Percentiles rank a stretch among this genome's conserved stretches.
Evolutionary conservation across 495 filamentous ascomycete species (phyloP).

Genomic region (Aspergillus leporis): DNA sequence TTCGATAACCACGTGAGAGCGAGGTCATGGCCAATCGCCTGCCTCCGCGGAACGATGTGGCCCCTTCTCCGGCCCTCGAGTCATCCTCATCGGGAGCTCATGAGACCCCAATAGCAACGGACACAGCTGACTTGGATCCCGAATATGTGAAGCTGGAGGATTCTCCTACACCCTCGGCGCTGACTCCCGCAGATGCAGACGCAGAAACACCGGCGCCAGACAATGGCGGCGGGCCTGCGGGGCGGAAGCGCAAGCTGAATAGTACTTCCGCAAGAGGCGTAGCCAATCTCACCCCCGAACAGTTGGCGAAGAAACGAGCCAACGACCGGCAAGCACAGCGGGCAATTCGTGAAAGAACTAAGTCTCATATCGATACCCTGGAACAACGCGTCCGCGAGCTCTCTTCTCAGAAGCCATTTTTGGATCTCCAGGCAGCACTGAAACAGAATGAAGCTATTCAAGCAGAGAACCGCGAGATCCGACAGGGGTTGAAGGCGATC

Average conservation of each 20-base stretch:
- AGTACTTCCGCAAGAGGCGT: constrained; percentile 64
- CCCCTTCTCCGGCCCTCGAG: constrained; percentile 31
- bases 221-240: constrained; percentile 25
- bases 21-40: constrained; percentile 45
- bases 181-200: constrained; percentile 33
- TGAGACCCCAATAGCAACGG: constrained; percentile 11
- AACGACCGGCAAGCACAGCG: constrained; percentile 89
- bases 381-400: constrained; percentile 71
- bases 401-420: constrained; percentile 73
- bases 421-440: constrained; percentile 70
- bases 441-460: constrained; percentile 68
- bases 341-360: constrained; percentile 80
- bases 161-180: constrained; percentile 33
- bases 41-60: constrained; percentile 30
- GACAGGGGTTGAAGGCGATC: constrained; percentile 57
- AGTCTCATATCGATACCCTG: constrained; percentile 74
- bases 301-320: constrained; percentile 76
- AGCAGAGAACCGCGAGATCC: constrained; percentile 70
- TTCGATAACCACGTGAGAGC: constrained; percentile 29
- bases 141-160: constrained; percentile 33
- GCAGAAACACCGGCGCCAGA: constrained; percentile 25
- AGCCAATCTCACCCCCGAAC: constrained; percentile 69
- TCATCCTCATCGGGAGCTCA: constrained; percentile 10
- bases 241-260: constrained; percentile 51
- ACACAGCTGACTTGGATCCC: constrained; percentile 17